Evolutionary conservation across 2,329 filamentous ascomycete species (phyloP).

Genomic region (Calonectria pseudoreteaudii): DNA sequence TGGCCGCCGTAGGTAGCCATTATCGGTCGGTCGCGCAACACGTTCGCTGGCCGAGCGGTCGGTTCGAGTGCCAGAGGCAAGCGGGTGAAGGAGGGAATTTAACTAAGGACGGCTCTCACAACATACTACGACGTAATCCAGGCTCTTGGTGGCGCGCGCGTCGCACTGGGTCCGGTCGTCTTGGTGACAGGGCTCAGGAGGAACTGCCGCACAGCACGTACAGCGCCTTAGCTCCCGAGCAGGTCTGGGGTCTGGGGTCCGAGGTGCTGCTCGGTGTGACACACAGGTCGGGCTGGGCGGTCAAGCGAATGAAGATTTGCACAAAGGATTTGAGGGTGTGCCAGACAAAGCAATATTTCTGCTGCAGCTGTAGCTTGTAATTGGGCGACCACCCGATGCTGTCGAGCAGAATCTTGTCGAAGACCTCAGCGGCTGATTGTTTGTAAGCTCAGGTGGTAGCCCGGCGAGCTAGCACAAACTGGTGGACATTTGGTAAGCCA

Average conservation of each 20-base stretch:
- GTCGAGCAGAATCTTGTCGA: constrained; percentile 22
- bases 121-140: constrained; percentile 22
- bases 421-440: constrained; percentile 6
- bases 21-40: constrained; percentile 42
- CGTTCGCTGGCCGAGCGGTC: constrained; percentile 3
- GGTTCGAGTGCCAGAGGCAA: constrained; percentile 5
- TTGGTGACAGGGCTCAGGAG: constrained; percentile 1
- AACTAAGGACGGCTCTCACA: constrained; percentile 6
- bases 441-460: constrained; percentile 19
- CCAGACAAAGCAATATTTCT: background rate
- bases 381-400: constrained; percentile 22
- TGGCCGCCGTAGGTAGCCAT: constrained; percentile 53
- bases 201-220: background rate
- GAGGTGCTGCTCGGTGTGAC: background rate
- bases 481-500: constrained; percentile 10
- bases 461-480: constrained; percentile 21
- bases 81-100: background rate
- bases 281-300: background rate
- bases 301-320: background rate
- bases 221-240: background rate
- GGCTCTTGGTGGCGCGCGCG: constrained; percentile 21
- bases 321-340: background rate
- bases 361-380: constrained; percentile 2
- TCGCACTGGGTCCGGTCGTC: constrained; percentile 5
- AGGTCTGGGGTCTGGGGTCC: background rate